Percentiles rank a stretch among this genome's conserved stretches.
These are phyloP conservation scores for Urochloa ruziziensis DNA, from an alignment of 176 grass and related monocot species.

Conservation along the genomic window DNA sequence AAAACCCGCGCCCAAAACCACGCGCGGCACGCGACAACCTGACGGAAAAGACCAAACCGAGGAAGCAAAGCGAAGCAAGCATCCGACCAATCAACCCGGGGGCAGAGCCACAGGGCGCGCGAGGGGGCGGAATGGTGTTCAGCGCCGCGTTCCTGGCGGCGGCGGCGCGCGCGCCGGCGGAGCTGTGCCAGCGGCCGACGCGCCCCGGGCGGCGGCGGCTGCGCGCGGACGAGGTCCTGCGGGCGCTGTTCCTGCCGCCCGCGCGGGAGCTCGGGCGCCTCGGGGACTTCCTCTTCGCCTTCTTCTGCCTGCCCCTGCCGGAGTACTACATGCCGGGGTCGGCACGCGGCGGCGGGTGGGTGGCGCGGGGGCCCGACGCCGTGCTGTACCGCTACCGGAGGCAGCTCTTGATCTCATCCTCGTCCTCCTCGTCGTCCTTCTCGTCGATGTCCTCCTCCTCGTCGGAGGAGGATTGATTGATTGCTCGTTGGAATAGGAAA, in stretches of 20 bases:
- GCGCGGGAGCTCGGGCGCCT: slow-evolving; percentile 40
- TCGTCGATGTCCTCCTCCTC: neutral
- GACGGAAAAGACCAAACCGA: neutral
- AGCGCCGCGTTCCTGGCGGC: slow-evolving; percentile 30
- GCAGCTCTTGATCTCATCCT: slow-evolving; percentile 25
- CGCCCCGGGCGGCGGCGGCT: slow-evolving; percentile 29
- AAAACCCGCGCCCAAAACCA: neutral
- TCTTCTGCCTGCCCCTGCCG: slow-evolving; percentile 59
- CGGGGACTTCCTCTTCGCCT: slow-evolving; percentile 33
- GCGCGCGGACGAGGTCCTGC: slow-evolving; percentile 51
- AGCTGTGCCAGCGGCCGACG: slow-evolving; percentile 41
- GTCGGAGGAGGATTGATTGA: neutral
- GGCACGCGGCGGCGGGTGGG: slow-evolving; percentile 34
- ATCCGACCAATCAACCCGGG: neutral
- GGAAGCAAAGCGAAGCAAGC: neutral
- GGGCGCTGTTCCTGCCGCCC: slow-evolving; percentile 37
- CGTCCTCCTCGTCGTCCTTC: neutral
- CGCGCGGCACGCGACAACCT: neutral
- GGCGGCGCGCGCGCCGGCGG: slow-evolving; percentile 36
- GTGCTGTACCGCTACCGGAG: slow-evolving; percentile 29
- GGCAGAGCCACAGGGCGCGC: neutral
- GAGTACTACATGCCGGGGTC: slow-evolving; percentile 24
- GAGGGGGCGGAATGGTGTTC: slow-evolving; percentile 34
- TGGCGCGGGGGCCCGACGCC: slow-evolving; percentile 4
- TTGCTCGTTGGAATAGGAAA: neutral